Percentiles rank a stretch among this genome's conserved stretches.
Conservation (phyloP, 345 rosid species). For the Turnera subulata region DNA sequence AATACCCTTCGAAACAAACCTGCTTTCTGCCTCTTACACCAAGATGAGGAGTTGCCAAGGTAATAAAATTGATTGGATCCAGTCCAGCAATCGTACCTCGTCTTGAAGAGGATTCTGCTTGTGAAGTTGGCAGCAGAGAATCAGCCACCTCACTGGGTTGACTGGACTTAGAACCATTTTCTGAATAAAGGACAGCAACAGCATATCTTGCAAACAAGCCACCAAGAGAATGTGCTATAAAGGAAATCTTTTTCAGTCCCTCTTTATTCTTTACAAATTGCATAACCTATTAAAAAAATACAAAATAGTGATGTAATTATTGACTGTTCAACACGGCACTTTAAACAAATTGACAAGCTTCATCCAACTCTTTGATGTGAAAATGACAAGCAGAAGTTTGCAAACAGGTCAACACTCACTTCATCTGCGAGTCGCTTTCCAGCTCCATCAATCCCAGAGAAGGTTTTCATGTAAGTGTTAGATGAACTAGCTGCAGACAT, state of each 20-base stretch:
- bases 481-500: conserved; percentile 76
- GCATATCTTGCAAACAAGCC: conserved; percentile 97
- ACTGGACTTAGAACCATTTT: conserved; percentile 24
- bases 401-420: conserved; percentile 41
- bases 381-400: conserved; percentile 2
- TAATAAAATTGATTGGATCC: conserved; percentile 86
- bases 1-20: conserved; percentile 49
- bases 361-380: neutral
- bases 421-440: conserved; percentile 92
- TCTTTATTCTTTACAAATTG: conserved; percentile 68
- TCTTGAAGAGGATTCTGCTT: conserved; percentile 24
- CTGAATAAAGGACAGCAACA: conserved; percentile 59
- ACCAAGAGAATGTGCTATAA: conserved; percentile 96
- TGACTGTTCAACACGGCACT: neutral
- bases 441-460: conserved; percentile 88
- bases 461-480: conserved; percentile 74
- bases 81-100: conserved; percentile 78
- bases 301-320: conserved; percentile 2
- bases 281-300: conserved; percentile 44
- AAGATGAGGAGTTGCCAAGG: conserved; percentile 98
- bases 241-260: conserved; percentile 75
- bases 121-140: conserved; percentile 28
- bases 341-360: conserved; percentile 7
- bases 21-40: conserved; percentile 97
- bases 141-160: conserved; percentile 26